These are phyloP conservation scores for Jimgerdemannia lactiflua DNA, from an alignment of 192 early-diverging fungal species.

Conservation along the genomic window DNA sequence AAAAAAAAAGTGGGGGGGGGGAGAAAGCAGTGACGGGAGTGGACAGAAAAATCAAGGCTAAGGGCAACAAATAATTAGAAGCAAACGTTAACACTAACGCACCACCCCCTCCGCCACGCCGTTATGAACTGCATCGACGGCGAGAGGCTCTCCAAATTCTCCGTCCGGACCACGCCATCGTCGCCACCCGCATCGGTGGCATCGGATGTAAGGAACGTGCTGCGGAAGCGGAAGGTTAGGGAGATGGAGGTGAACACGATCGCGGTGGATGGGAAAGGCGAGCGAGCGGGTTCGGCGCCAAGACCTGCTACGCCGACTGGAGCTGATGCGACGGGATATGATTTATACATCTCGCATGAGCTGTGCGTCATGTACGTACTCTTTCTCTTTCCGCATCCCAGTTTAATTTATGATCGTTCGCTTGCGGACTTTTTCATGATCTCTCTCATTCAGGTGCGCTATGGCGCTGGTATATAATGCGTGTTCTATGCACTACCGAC, in stretches of 20 bases:
- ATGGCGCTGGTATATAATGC: slow-evolving; percentile 86
- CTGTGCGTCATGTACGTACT: slow-evolving; percentile 78
- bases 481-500: slow-evolving; percentile 73
- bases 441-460: slow-evolving; percentile 59
- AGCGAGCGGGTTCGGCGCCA: background rate
- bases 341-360: slow-evolving; percentile 79
- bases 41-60: no score
- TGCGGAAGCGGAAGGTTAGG: slow-evolving; percentile 11
- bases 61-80: no score
- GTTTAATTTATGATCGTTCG: slow-evolving; percentile 15
- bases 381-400: background rate
- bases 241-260: slow-evolving; percentile 14
- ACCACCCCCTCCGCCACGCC: slow-evolving; percentile 76
- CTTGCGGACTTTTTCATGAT: slow-evolving; percentile 11
- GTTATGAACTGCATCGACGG: slow-evolving; percentile 73
- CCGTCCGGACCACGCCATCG: background rate
- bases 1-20: no score
- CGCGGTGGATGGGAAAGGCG: background rate
- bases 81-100: no score
- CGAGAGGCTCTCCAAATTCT: slow-evolving; percentile 15
- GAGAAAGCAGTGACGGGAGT: no score
- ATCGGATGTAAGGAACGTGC: background rate
- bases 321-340: slow-evolving; percentile 58
- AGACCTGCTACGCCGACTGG: no score
- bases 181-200: slow-evolving; percentile 6